These are phyloP conservation scores for Malassezia cuniculi DNA, from an alignment of 1,284 basidiomycete species.

Conservation along the genomic window DNA sequence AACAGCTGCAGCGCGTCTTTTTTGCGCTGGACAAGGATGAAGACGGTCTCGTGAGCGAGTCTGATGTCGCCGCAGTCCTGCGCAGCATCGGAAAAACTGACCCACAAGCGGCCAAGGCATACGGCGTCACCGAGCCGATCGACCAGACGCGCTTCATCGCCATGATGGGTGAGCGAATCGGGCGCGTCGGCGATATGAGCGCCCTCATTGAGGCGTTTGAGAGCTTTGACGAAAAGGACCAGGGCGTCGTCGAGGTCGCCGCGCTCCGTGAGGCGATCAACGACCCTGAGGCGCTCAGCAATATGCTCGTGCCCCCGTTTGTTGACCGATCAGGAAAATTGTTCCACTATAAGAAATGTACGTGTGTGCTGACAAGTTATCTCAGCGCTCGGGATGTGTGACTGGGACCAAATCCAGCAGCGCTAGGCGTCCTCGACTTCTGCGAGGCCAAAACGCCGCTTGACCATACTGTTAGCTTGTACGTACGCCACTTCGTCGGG, in stretches of 20 bases:
- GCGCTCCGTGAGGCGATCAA: slow-evolving; percentile 34
- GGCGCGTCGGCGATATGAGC: slow-evolving; percentile 29
- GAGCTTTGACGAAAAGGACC: slow-evolving; percentile 42
- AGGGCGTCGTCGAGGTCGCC: slow-evolving; percentile 29
- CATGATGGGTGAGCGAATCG: slow-evolving; percentile 37
- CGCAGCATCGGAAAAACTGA: slow-evolving; percentile 26
- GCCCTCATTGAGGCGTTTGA: slow-evolving; percentile 39
- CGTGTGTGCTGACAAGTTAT: slow-evolving; percentile 10
- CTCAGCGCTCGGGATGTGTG: slow-evolving; percentile 9
- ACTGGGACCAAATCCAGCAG: slow-evolving; percentile 1
- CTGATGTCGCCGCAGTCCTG: slow-evolving; percentile 39
- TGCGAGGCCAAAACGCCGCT: slow-evolving; percentile 17
- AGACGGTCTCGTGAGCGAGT: slow-evolving; percentile 42
- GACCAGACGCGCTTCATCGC: slow-evolving; percentile 43
- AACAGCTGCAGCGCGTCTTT: slow-evolving; percentile 47
- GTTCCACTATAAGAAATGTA: slow-evolving; percentile 43
- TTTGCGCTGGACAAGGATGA: slow-evolving; percentile 44
- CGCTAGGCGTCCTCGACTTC: slow-evolving; percentile 14
- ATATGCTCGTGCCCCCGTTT: slow-evolving; percentile 18
- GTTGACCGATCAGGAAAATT: slow-evolving; percentile 31
- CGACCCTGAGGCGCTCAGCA: slow-evolving; percentile 20
- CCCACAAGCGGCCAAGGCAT: slow-evolving; percentile 6
- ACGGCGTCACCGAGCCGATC: slow-evolving; percentile 14
- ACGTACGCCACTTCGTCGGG: slow-evolving; percentile 22
- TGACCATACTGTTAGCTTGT: slow-evolving; percentile 11